Percentiles rank a stretch among this genome's conserved stretches.
Evolutionary conservation across 2,329 filamentous ascomycete species (phyloP).

Genomic region (Aspergillus brunneoviolaceus): DNA sequence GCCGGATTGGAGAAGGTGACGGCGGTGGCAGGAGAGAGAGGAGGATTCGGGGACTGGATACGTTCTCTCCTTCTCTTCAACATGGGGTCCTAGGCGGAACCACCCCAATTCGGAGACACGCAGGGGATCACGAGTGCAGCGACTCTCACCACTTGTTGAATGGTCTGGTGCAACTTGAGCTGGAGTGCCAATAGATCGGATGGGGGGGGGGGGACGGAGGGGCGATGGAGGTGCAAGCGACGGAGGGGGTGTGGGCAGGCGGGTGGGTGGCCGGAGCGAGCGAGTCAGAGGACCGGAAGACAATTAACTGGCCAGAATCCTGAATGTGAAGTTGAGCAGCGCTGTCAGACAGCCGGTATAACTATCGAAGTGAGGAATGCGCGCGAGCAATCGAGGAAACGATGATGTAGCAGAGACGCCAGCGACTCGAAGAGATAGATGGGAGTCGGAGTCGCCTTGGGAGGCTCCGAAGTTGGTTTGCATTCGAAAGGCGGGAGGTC

Average conservation of each 20-base stretch:
- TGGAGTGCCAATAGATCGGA: neutral
- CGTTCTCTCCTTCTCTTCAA: conserved; percentile 52
- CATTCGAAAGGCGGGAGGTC: conserved; percentile 41
- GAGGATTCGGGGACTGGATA: conserved; percentile 40
- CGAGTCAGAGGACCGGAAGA: conserved; percentile 28
- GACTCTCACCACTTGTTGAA: conserved; percentile 14
- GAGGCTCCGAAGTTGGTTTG: conserved; percentile 37
- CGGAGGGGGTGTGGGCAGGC: conserved; percentile 19
- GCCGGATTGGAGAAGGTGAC: conserved; percentile 22
- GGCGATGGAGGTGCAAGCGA: conserved; percentile 23
- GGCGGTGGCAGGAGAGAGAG: conserved; percentile 28
- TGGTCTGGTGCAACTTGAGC: conserved; percentile 12
- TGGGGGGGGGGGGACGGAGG: conserved; percentile 9
- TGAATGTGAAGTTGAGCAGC: conserved; percentile 16
- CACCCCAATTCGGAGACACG: conserved; percentile 26
- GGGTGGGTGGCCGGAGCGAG: conserved; percentile 21
- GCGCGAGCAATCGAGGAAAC: conserved; percentile 9
- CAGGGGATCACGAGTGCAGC: conserved; percentile 19
- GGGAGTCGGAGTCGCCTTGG: conserved; percentile 25
- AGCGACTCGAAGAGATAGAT: conserved; percentile 30
- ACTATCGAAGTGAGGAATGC: conserved; percentile 11
- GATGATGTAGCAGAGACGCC: conserved; percentile 21
- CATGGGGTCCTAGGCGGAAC: conserved; percentile 45
- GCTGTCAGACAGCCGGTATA: conserved; percentile 8
- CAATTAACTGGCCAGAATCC: conserved; percentile 16